Evolutionary conservation across 345 rosid species (phyloP), one percentile per base, ranked within the genome.

Genomic region (Xanthoceras sorbifolium): DNA sequence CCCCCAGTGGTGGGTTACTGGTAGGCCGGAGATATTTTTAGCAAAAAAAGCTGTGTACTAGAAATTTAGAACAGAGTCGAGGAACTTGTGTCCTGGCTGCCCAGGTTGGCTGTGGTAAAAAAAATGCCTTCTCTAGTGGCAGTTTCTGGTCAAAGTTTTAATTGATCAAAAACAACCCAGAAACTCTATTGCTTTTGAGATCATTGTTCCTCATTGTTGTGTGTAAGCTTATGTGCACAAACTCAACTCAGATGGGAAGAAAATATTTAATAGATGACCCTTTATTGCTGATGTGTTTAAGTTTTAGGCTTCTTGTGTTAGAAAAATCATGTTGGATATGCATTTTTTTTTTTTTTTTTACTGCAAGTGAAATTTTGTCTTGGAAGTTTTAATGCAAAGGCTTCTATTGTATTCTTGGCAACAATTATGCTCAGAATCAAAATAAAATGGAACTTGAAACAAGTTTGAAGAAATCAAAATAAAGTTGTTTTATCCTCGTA

Each of bases 111-210:
- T 80, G 82, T 81, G 77, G 85, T 88, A 17, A 42, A 54, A 82
- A 83, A 84, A 84, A 79, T 75, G 91, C 96, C 94, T 90, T 91
- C 97, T 87, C 98, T 91, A 59, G 98, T 85, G 97, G 97, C 94
- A 92, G 94, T 90, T 89, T 84, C 85, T 87, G 87, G 83, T 80
- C 77, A 71, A 73, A 74, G 71, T 83, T 77, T 77, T 71, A 72
- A 73, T 38, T 60, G 74, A 64, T 64, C 36, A 4, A 63, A 62
- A 81, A 75, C 75, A 55, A 74, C 63, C 64, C 73, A 76, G 72
- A 69, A 76, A 80, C 84, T 75, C 32, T 65, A 52, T 65, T 76
- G 72, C 52, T 82, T 72, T 72, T 62, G 65, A 70, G 31, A 40
- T 61, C 59, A 74, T 66, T 65, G 17, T 50, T 40, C 77, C 64